phyloP scores from a whole-genome alignment of 2,329 filamentous ascomycete genomes.

The Colletotrichum sp. region DNA sequence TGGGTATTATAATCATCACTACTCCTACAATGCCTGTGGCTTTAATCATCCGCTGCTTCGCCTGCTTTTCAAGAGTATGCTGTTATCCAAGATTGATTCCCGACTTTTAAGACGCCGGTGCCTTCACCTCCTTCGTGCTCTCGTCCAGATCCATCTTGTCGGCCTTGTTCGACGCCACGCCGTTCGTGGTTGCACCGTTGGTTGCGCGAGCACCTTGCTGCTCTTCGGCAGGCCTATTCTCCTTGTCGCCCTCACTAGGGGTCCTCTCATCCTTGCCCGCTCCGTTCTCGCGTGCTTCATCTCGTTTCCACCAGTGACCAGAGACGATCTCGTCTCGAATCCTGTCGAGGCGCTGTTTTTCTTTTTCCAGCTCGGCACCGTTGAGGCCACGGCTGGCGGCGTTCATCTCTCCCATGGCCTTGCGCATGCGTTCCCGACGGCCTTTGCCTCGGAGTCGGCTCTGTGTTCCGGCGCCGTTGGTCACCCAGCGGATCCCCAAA shows the following conservation, averaged over 20 bases:
- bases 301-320: conserved; percentile 38
- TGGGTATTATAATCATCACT: conserved; percentile 20
- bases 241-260: conserved; percentile 49
- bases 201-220: neutral
- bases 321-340: conserved; percentile 33
- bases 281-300: conserved; percentile 25
- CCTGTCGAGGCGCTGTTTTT: conserved; percentile 22
- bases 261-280: conserved; percentile 31
- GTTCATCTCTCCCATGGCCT: conserved; percentile 58
- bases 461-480: conserved; percentile 70
- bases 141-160: conserved; percentile 9
- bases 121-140: neutral
- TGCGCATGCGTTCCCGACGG: conserved; percentile 60
- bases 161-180: neutral
- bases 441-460: conserved; percentile 61
- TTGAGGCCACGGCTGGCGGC: conserved; percentile 25
- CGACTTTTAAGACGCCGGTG: neutral
- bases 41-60: neutral
- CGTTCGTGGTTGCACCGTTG: neutral
- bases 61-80: neutral
- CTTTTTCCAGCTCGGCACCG: conserved; percentile 9
- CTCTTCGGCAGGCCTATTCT: conserved; percentile 41
- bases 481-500: conserved; percentile 81
- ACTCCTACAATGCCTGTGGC: conserved; percentile 8
- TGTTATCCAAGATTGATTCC: neutral